Conservation (phyloP, 805 yeast species). For the Metschnikowia santaceciliae region DNA sequence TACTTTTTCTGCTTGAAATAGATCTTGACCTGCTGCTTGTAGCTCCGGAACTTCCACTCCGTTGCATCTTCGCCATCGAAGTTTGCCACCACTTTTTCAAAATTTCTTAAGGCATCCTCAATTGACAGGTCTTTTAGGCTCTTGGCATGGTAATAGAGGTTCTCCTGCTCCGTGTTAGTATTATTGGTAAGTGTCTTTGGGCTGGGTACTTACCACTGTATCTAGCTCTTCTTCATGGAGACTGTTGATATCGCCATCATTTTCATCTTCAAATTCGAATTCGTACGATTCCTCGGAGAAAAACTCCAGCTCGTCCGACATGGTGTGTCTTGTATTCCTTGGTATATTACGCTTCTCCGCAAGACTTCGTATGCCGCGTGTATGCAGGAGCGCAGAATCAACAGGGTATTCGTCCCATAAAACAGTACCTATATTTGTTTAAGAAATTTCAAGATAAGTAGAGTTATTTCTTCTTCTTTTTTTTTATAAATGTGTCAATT, state of each 20-base stretch:
- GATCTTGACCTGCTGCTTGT: slow-evolving; percentile 41
- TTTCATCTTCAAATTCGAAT: slow-evolving; percentile 33
- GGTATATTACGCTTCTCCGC: neutral
- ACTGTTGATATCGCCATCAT: slow-evolving; percentile 28
- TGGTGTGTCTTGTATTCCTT: slow-evolving; percentile 4
- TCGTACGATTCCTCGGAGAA: slow-evolving; percentile 39
- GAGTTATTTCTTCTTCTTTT: too few species aligned
- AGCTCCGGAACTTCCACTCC: slow-evolving; percentile 37
- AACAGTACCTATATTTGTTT: neutral
- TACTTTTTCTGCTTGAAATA: slow-evolving; percentile 22
- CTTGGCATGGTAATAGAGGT: slow-evolving; percentile 36
- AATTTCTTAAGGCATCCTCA: slow-evolving; percentile 7
- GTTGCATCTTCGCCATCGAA: slow-evolving; percentile 22
- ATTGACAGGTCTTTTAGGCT: slow-evolving; percentile 31
- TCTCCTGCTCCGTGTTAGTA: slow-evolving; percentile 23
- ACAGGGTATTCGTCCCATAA: neutral
- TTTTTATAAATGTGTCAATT: too few species aligned
- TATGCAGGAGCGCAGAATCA: neutral
- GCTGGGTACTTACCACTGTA: slow-evolving; percentile 11
- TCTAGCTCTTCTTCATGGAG: slow-evolving; percentile 17
- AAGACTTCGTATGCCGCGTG: neutral
- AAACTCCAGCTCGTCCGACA: slow-evolving; percentile 37
- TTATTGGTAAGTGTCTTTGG: neutral
- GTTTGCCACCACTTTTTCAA: slow-evolving; percentile 17
- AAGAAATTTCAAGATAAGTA: too few species aligned